Conservation (phyloP, 805 yeast genomes). For the Barnettozyma siamensis region DNA sequence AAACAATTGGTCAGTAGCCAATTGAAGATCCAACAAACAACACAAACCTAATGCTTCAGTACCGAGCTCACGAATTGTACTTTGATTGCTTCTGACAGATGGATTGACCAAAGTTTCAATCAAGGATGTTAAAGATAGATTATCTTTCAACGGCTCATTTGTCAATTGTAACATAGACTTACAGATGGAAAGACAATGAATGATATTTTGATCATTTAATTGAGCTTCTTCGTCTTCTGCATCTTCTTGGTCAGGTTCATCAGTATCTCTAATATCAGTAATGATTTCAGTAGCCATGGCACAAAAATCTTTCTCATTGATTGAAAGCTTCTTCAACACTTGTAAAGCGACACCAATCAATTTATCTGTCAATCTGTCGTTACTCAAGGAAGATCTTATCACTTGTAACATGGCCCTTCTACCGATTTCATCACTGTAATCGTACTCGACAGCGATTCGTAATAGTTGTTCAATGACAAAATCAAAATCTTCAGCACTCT, state of each 20-base stretch:
- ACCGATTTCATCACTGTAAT: slow-evolving; percentile 87
- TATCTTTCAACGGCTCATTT: slow-evolving; percentile 57
- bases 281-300: slow-evolving; percentile 81
- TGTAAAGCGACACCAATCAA: slow-evolving; percentile 52
- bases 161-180: slow-evolving; percentile 64
- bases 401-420: slow-evolving; percentile 67
- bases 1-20: slow-evolving; percentile 60
- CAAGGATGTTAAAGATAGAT: slow-evolving; percentile 60
- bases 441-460: slow-evolving; percentile 61
- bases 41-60: slow-evolving; percentile 74
- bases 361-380: slow-evolving; percentile 48
- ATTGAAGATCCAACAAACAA: slow-evolving; percentile 59
- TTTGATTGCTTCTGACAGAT: slow-evolving; percentile 57
- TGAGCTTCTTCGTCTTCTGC: slow-evolving; percentile 25
- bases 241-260: slow-evolving; percentile 21
- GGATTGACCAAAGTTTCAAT: slow-evolving; percentile 75
- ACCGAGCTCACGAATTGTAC: slow-evolving; percentile 57
- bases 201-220: slow-evolving; percentile 37
- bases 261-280: slow-evolving; percentile 73
- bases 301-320: slow-evolving; percentile 78
- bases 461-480: slow-evolving; percentile 73
- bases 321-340: slow-evolving; percentile 65
- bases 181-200: slow-evolving; percentile 64
- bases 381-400: slow-evolving; percentile 52
- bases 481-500: slow-evolving; percentile 54